Evolutionary conservation across 169 alveolate genomes (phyloP).

Genomic region (Cryptosporidium viatorum): DNA sequence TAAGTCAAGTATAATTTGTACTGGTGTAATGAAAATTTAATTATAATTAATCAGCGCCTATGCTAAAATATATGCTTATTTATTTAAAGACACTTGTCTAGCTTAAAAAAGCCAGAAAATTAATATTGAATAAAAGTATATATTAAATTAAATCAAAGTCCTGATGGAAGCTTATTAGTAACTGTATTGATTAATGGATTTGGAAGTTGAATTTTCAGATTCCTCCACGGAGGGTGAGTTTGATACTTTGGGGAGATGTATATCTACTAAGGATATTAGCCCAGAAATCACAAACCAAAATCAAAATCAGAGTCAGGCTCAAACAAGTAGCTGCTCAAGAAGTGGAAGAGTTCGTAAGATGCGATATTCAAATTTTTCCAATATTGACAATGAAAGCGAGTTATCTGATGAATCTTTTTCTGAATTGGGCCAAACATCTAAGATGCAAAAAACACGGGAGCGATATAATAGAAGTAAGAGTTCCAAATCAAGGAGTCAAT

Average conservation of each 20-base stretch:
- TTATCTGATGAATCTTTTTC: slow-evolving; percentile 39
- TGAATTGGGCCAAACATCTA: background rate
- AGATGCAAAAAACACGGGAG: background rate
- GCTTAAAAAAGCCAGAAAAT: slow-evolving; percentile 16
- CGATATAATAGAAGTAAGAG: background rate
- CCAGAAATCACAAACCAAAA: background rate
- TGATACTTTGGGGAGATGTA: background rate
- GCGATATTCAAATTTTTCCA: slow-evolving; percentile 55
- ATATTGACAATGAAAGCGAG: slow-evolving; percentile 33
- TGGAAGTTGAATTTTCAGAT: slow-evolving; percentile 75
- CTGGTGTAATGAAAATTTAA: background rate
- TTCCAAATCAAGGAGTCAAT: background rate
- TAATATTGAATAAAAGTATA: background rate
- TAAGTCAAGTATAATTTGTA: background rate
- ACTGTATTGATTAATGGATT: slow-evolving; percentile 25
- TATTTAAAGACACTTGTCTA: slow-evolving; percentile 33
- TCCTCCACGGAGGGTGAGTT: slow-evolving; percentile 65
- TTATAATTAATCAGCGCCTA: slow-evolving; percentile 67
- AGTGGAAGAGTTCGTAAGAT: slow-evolving; percentile 65
- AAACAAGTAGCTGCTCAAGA: slow-evolving; percentile 39
- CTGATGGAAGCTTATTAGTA: slow-evolving; percentile 7
- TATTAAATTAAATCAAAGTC: background rate
- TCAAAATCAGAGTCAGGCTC: background rate
- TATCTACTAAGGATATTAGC: background rate
- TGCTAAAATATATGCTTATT: slow-evolving; percentile 10